Evolutionary conservation across 305 asterid genomes (phyloP).

Genomic region (Salvia sclarea): DNA sequence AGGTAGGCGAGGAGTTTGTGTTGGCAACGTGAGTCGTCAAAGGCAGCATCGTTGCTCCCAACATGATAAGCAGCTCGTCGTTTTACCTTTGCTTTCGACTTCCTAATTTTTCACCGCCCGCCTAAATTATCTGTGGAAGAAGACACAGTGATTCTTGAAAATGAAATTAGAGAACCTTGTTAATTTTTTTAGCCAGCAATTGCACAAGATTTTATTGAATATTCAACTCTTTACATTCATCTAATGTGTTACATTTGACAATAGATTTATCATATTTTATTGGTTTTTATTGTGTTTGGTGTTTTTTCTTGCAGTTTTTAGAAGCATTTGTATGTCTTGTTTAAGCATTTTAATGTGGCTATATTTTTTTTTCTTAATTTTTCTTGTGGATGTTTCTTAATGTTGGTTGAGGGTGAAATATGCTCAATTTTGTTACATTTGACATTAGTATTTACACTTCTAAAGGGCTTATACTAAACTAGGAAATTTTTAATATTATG

Average conservation of each 20-base stretch:
- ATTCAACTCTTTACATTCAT: constrained; percentile 6
- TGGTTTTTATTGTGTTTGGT: constrained; percentile 18
- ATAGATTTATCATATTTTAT: constrained; percentile 15
- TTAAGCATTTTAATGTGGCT: neutral
- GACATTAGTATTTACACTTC: too few relatives aligned
- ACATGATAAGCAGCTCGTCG: neutral
- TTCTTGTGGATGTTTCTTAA: neutral
- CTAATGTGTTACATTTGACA: constrained; percentile 27
- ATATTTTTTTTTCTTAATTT: neutral
- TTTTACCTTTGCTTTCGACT: neutral
- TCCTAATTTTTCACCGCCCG: neutral
- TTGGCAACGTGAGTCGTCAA: neutral
- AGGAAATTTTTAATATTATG: too few relatives aligned
- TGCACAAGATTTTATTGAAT: constrained; percentile 33
- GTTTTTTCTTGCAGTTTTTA: constrained; percentile 1
- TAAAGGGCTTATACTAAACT: too few relatives aligned
- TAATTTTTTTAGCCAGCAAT: constrained; percentile 23
- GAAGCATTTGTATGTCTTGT: neutral
- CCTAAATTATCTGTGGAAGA: constrained; percentile 27
- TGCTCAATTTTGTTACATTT: neutral
- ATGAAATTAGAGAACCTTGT: constrained; percentile 28
- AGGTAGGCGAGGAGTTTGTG: neutral
- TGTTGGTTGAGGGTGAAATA: neutral
- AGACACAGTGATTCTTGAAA: constrained; percentile 26
- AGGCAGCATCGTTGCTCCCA: constrained; percentile 17